A percentile compares a stretch with the other conserved stretches of the same genome.
Evolutionary conservation across 768 basidiomycete species (phyloP).

Genomic region (Podaxis sp.): DNA sequence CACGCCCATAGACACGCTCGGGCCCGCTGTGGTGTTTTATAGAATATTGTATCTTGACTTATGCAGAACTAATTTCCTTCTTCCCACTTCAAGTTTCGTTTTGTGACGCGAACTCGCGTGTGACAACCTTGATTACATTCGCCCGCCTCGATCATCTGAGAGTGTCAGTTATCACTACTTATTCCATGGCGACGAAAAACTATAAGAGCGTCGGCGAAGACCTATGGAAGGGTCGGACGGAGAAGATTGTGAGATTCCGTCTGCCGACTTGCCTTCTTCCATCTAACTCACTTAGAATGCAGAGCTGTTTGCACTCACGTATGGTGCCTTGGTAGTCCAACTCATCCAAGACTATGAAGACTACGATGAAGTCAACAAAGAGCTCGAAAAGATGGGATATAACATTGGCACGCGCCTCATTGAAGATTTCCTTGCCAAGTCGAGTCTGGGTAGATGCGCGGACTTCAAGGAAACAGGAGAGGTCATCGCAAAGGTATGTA

Average conservation of each 20-base stretch:
- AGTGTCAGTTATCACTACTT: neutral
- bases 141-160: neutral
- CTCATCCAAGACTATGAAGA: conserved; percentile 99
- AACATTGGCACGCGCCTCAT: conserved; percentile 96
- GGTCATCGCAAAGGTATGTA: conserved; percentile 82
- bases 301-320: conserved; percentile 95
- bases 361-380: conserved; percentile 92
- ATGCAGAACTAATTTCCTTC: neutral
- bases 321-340: conserved; percentile 97
- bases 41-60: conserved; percentile 3
- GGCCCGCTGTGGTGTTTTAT: neutral
- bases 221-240: conserved; percentile 90
- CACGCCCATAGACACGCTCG: neutral
- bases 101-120: conserved; percentile 25
- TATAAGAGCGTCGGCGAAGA: conserved; percentile 92
- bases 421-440: conserved; percentile 95
- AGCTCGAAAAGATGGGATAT: conserved; percentile 99
- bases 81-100: neutral
- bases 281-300: conserved; percentile 68
- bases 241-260: conserved; percentile 78
- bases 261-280: conserved; percentile 2
- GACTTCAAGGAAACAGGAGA: conserved; percentile 96
- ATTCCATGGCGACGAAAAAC: conserved; percentile 71
- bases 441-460: conserved; percentile 85
- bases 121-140: conserved; percentile 7